Percentiles rank a stretch among this genome's conserved stretches.
Evolutionary conservation across 768 basidiomycete genomes (phyloP).

Genomic region (Rhodotorula kratochvilovae): DNA sequence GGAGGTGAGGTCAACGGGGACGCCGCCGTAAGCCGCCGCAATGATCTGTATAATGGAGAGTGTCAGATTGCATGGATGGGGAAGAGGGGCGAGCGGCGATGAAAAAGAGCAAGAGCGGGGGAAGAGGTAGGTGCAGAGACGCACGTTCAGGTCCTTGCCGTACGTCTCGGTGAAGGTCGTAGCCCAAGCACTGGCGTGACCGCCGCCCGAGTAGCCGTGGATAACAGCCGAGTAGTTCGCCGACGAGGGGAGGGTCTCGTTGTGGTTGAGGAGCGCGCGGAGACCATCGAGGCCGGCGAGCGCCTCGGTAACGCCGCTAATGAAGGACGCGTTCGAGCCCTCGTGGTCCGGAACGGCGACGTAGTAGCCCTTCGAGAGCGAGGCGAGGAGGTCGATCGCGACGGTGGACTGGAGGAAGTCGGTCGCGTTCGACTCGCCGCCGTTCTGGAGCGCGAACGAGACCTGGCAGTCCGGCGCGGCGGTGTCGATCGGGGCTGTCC

Average conservation of each 20-base stretch:
- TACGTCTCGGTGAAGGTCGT: not conserved
- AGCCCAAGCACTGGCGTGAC: not conserved
- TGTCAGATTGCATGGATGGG: no score
- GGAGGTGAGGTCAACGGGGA: not conserved
- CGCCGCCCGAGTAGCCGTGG: conserved; percentile 10
- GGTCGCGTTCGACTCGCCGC: not conserved
- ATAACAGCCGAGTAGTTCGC: conserved; percentile 4
- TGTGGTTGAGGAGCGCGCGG: not conserved
- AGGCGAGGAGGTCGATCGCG: not conserved
- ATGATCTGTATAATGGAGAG: not conserved
- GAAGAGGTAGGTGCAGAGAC: not conserved
- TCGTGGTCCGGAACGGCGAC: conserved; percentile 16
- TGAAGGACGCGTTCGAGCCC: not conserved
- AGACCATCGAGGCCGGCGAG: conserved; percentile 9
- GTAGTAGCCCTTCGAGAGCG: not conserved
- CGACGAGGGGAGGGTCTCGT: not conserved
- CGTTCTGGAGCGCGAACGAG: not conserved
- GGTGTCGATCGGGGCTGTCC: conserved; percentile 1
- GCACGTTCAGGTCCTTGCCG: conserved; percentile 4
- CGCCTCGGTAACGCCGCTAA: conserved; percentile 7
- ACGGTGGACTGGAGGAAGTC: not conserved
- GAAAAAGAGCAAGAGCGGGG: not conserved
- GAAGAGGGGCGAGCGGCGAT: not conserved
- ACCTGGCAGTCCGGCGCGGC: conserved; percentile 1
- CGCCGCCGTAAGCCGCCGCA: conserved; percentile 2